Percentiles rank a stretch among this genome's conserved stretches.
These are phyloP conservation scores for Ogataea nakhonphanomensis DNA, from an alignment of 805 yeast species.

Conservation along the genomic window DNA sequence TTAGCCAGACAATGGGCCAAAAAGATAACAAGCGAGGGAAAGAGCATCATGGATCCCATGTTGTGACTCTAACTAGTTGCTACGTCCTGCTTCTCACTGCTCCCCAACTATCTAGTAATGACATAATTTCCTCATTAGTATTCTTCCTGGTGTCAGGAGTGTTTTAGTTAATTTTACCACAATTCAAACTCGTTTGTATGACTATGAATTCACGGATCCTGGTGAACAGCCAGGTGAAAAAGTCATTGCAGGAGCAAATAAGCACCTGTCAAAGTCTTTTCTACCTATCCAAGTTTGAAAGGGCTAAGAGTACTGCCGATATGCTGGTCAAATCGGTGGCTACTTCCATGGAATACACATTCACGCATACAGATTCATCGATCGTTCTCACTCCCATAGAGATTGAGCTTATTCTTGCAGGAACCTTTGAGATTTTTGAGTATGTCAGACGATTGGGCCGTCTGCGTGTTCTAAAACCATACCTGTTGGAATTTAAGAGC, in stretches of 20 bases:
- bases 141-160: constrained; percentile 6
- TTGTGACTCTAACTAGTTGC: constrained; percentile 15
- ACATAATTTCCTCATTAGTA: neutral
- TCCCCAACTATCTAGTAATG: constrained; percentile 2
- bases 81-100: constrained; percentile 7
- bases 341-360: constrained; percentile 2
- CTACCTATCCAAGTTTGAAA: constrained; percentile 11
- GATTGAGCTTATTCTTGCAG: constrained; percentile 9
- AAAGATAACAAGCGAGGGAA: constrained; percentile 47
- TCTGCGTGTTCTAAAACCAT: constrained; percentile 6
- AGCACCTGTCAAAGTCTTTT: constrained; percentile 3
- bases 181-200: neutral
- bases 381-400: constrained; percentile 14
- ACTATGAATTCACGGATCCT: constrained; percentile 10
- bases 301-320: constrained; percentile 3
- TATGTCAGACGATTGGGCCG: constrained; percentile 9
- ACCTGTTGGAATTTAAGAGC: constrained; percentile 6
- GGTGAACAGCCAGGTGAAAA: constrained; percentile 7
- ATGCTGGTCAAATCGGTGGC: constrained; percentile 1
- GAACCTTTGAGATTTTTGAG: constrained; percentile 9
- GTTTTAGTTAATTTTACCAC: neutral
- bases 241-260: neutral
- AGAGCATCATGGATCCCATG: constrained; percentile 37
- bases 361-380: neutral
- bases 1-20: constrained; percentile 83